Percentiles rank a stretch among this genome's conserved stretches.
Conservation (phyloP, 768 basidiomycete genomes). For the Lactarius evosmus region DNA sequence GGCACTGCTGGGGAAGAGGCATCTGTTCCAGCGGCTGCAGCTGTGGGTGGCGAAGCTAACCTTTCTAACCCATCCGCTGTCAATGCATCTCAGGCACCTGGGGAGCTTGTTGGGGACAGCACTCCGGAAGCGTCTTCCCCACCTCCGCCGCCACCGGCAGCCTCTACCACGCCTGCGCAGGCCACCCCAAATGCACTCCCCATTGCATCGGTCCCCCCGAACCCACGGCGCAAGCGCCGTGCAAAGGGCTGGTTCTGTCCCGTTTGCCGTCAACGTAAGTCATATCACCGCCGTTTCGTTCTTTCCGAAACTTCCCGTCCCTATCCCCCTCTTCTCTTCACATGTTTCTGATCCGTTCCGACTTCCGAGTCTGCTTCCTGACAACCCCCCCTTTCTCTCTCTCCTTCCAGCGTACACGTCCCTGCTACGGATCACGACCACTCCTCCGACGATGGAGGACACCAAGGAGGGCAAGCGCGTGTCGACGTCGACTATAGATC, state of each 20-base stretch:
- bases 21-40: background rate
- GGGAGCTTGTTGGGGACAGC: constrained; percentile 24
- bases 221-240: constrained; percentile 77
- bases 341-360: background rate
- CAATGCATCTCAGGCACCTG: constrained; percentile 19
- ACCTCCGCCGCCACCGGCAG: background rate
- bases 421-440: constrained; percentile 42
- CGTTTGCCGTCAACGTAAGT: constrained; percentile 90
- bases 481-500: constrained; percentile 28
- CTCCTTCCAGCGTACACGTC: constrained; percentile 43
- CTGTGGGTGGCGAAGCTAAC: background rate
- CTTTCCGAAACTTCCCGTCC: background rate
- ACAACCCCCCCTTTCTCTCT: background rate
- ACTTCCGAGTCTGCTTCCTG: background rate
- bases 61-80: background rate
- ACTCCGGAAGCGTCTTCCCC: background rate
- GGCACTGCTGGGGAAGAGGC: constrained; percentile 29
- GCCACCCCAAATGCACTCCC: constrained; percentile 23
- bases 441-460: constrained; percentile 28
- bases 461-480: constrained; percentile 27
- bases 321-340: constrained; percentile 2
- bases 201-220: constrained; percentile 32
- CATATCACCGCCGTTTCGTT: too few relatives aligned
- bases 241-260: constrained; percentile 98
- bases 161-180: constrained; percentile 25